These are phyloP conservation scores for Taxillus chinensis DNA, from an alignment of 164 flowering plant genomes.

Conservation along the genomic window DNA sequence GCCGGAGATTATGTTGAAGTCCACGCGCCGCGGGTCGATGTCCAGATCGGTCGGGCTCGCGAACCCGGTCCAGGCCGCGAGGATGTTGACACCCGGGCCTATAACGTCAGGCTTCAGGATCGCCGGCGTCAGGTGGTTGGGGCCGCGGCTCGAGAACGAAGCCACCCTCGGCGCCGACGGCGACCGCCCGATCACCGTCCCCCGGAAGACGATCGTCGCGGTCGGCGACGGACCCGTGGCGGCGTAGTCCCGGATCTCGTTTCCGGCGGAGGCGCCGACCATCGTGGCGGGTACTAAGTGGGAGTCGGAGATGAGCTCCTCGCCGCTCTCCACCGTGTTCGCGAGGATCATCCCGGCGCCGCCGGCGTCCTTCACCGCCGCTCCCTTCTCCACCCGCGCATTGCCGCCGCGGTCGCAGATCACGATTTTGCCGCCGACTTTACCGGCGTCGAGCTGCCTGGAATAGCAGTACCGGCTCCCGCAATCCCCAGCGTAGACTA, in stretches of 20 bases:
- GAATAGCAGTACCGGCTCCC: constrained; percentile 40
- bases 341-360: constrained; percentile 80
- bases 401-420: constrained; percentile 76
- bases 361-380: constrained; percentile 65
- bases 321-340: constrained; percentile 60
- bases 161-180: constrained; percentile 81
- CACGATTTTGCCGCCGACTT: constrained; percentile 66
- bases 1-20: constrained; percentile 82
- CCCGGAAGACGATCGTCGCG: constrained; percentile 55
- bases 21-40: constrained; percentile 68
- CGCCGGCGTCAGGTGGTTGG: constrained; percentile 53
- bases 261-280: constrained; percentile 60
- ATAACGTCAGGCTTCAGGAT: constrained; percentile 94
- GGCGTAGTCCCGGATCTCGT: constrained; percentile 40
- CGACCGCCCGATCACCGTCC: constrained; percentile 54
- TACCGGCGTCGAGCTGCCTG: constrained; percentile 31
- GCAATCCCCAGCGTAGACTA: constrained; percentile 49
- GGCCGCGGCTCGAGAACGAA: constrained; percentile 89
- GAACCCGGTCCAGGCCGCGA: constrained; percentile 85
- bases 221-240: constrained; percentile 31
- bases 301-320: constrained; percentile 65
- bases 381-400: constrained; percentile 76
- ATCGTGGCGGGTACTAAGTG: constrained; percentile 70
- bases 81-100: constrained; percentile 84
- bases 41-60: constrained; percentile 58